Percentiles rank a stretch among this genome's conserved stretches.
phyloP scores from a whole-genome alignment of 2,329 filamentous ascomycete species.

The Hypoxylon sp. region DNA sequence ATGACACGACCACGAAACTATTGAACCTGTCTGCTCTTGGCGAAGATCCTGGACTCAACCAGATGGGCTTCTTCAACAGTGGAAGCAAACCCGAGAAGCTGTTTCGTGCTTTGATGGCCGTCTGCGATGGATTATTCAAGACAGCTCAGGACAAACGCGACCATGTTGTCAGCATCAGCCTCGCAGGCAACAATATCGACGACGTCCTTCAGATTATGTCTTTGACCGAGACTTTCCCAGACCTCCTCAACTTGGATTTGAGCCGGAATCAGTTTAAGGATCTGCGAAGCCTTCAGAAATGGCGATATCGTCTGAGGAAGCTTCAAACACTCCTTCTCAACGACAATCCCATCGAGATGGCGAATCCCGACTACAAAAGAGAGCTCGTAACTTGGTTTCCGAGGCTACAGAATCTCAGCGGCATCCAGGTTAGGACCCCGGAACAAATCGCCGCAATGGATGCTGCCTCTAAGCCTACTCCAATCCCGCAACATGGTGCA shows the following conservation, averaged over 20 bases:
- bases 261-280: constrained; percentile 84
- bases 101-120: constrained; percentile 90
- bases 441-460: constrained; percentile 74
- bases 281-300: constrained; percentile 77
- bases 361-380: constrained; percentile 72
- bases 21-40: constrained; percentile 86
- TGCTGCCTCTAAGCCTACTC: constrained; percentile 65
- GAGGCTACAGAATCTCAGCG: constrained; percentile 82
- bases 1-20: constrained; percentile 78
- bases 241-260: constrained; percentile 89
- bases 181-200: constrained; percentile 84
- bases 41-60: constrained; percentile 77
- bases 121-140: constrained; percentile 84
- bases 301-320: constrained; percentile 83
- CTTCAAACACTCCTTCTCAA: constrained; percentile 86
- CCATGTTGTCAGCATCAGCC: constrained; percentile 84
- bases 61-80: constrained; percentile 81
- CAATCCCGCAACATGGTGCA: constrained; percentile 74
- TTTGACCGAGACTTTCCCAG: constrained; percentile 84
- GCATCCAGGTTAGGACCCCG: constrained; percentile 78
- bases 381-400: constrained; percentile 88
- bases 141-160: constrained; percentile 79
- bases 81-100: constrained; percentile 84
- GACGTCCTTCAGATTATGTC: constrained; percentile 80
- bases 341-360: constrained; percentile 79